Base-by-base conservation (phyloP, 768 basidiomycete genomes). In the Auricularia sp. region DNA sequence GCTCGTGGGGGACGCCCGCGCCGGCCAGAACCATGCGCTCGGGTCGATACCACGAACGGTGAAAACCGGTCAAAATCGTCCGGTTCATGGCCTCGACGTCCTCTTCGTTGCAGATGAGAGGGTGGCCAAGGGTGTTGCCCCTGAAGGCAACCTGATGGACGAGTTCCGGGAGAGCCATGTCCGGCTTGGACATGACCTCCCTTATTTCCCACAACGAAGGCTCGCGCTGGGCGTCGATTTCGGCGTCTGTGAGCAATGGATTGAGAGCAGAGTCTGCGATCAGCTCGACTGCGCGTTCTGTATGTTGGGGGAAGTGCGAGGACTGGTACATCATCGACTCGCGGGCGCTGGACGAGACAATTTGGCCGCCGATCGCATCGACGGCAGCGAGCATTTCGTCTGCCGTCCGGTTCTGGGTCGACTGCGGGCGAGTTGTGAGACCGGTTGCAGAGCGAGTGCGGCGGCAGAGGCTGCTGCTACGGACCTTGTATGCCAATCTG, bases 271-370 rank as follows among this genome's bases (percentile, higher is more conserved):
- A 96, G 74, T 98, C 95, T 39, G 95, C 84, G 66, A 99, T 91
- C 67, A 98, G 83, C 34, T 89, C 88, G 61, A 99, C 73, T 11
- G 93, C 93, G 6, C 86, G 80, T 1, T 90, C 85, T 2, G 94
- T 91, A 47, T 85, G 86, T 66, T 85, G 79, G 68, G 93, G 86
- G 71, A 94, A 95, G 73, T 96, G 90, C 44, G 93, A 92, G 11
- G 96, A 96, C 76, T 98, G 97, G 73, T 98, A 99, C 90, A 97
- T 92, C 72, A 98, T 93, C 23, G 92, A 84, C 74, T 99, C 97
- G 58, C 97, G 82, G 2, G 93, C 88, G 18, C 93, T 91, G 18
- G 93, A 87, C 71, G 90, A 93, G 75, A 89, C 81, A 65, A 98
- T 93, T 77, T 96, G 93, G 16, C 93, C 93, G 47, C 96, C 95